phyloP scores from a whole-genome alignment of 345 rosid species.

The Ceriops decandra region DNA sequence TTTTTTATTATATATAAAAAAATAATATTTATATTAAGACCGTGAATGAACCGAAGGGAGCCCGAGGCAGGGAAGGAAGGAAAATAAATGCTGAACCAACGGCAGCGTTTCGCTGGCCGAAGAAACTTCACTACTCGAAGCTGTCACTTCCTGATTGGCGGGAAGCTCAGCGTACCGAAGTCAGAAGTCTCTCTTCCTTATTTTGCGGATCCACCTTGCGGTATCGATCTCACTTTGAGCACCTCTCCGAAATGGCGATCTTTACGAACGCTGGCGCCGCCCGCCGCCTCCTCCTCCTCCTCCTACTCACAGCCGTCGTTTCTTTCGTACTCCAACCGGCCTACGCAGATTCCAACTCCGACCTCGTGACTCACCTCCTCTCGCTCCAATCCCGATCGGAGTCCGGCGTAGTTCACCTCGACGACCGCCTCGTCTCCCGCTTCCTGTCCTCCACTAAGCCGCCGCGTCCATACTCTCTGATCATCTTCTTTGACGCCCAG shows the following conservation, averaged over 20 bases:
- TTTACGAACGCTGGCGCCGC: neutral
- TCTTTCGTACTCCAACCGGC: conserved; percentile 6
- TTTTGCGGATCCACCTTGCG: too few species aligned
- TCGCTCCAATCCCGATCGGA: conserved; percentile 57
- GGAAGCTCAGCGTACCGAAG: too few species aligned
- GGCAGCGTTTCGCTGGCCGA: too few species aligned
- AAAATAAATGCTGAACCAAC: too few species aligned
- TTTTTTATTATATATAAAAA: too few species aligned
- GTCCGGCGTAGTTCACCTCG: conserved; percentile 70
- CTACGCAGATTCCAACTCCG: conserved; percentile 35
- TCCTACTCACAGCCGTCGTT: conserved; percentile 28
- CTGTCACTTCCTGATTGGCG: too few species aligned
- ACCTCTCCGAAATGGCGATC: conserved; percentile 16
- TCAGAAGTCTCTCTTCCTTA: too few species aligned
- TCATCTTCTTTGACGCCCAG: conserved; percentile 86
- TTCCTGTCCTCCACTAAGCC: conserved; percentile 62
- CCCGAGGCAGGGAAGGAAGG: too few species aligned
- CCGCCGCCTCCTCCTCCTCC: conserved; percentile 5
- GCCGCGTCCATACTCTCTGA: conserved; percentile 68
- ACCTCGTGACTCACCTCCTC: conserved; percentile 55
- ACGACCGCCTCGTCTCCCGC: conserved; percentile 71
- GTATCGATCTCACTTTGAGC: neutral
- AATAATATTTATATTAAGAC: too few species aligned
- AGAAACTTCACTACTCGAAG: too few species aligned
- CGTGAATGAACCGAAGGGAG: too few species aligned